Base-by-base conservation (phyloP, 2,329 filamentous ascomycete species). In the Huntiella abstrusa region DNA sequence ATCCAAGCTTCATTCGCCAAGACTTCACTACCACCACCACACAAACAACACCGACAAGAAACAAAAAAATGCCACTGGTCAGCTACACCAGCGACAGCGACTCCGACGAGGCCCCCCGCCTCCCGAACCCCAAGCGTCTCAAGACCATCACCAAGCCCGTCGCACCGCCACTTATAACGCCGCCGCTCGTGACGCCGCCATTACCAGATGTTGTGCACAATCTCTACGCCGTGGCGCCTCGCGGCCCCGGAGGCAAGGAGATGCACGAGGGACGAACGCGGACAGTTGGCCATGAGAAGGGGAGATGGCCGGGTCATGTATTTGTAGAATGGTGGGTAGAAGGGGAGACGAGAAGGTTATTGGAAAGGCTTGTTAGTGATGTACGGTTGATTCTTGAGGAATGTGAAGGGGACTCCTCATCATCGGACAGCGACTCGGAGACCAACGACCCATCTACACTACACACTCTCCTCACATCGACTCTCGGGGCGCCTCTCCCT, bases 281-380 rank as follows among this genome's bases (percentile, higher is more conserved):
- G 37, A 73, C 80, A 48, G 82, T 77, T 42, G 87, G 88, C 17
- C 91, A 98, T 61, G 68, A 88, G 19, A 74, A 77, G 49, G 91
- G 91, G 50, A 84, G 86, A 60, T 98, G 91, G 91, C 85, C 88
- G 1, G 85, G 79, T 33, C 88, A 96, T 62, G 59, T 96, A 40
- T 96, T 93, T 60, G 68, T 94, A 48, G 88, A 96, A 65, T 98
- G 73, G 75, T 66, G 69, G 57, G 75, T 76, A 12, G 58, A 62
- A 1, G 53, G 59, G 11, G 40, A 57, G 39, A 67, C 79, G 52
- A 66, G 71, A 53, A 54, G 56, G 1, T 52, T 63, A 1, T 64
- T 83, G 47, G 57, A 56, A 12, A 50, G 52, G 4, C 60, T 74
- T 35, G 60, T 71, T 33, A 50, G 56, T 19, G 55, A 54, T 5